Evolutionary conservation across 345 rosid species (phyloP), one percentile per base, ranked within the genome.

Genomic region (Iberis pinnata): DNA sequence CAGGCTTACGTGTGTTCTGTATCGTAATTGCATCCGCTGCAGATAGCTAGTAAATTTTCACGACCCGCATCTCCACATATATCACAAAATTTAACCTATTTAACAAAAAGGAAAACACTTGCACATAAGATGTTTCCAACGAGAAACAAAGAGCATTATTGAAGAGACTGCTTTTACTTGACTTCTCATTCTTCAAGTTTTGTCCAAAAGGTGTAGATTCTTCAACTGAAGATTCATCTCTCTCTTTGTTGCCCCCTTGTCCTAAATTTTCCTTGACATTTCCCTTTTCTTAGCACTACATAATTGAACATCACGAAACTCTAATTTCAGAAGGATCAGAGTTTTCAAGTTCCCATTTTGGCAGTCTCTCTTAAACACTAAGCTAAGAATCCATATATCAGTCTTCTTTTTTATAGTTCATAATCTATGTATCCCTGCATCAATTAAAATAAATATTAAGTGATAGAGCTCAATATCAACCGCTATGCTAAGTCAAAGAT

Each of bases 11-110:
- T n/a, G 80, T 93, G 99, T 78, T 93, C 97, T 58, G 97, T 97
- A 57, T 97, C 99, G 75, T 93, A 97, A 67, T 73, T 69, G 75
- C 99, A 93, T 70, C 78, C 70, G 55, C 90, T 75, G 70, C 99
- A 93, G 67, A 82, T 76, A 55, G 95, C 99, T 25, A 93, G 99
- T 71, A 79, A 66, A 75, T 88, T 89, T 78, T 93, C 99, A 54
- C 95, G 87, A 43, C 99, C 99, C 24, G 97, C 87, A 76, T 93
- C 99, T 63, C 97, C 99, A 65, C 99, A 93, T 45, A 88, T 88
- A 73, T 93, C 99, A 59, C 99, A 93, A 42, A 93, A 97, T 76
- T 93, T 93, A 50, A 88, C 99, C 99, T 93, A 79, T 71, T 68
- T 51, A 74, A 69, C 40, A 20, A 35, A 58, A 56, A 51, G 24